Percentiles rank a stretch among this genome's conserved stretches.
These are phyloP conservation scores for Aspergillus kassunensis DNA, from an alignment of 495 filamentous ascomycete species.

Conservation along the genomic window DNA sequence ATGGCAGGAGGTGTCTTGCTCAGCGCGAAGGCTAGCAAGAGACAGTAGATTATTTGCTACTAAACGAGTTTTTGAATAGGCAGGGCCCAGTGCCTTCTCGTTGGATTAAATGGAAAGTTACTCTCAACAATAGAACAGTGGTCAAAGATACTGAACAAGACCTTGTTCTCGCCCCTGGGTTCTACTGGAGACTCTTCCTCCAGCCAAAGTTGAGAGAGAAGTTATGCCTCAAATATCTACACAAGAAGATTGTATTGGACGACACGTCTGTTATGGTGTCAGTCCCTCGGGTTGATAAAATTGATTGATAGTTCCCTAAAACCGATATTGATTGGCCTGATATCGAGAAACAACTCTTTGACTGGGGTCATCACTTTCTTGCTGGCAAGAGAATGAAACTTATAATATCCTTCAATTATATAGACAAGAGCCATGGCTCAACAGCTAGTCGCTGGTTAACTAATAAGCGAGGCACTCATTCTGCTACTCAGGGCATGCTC, in stretches of 20 bases:
- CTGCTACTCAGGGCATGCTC: too few species aligned
- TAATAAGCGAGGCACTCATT: too few species aligned
- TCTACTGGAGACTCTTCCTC: neutral
- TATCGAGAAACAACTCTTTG: conserved; percentile 19
- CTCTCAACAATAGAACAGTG: neutral
- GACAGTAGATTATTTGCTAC: neutral
- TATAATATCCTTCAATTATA: too few species aligned
- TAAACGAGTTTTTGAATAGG: conserved; percentile 3
- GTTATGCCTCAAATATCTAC: neutral
- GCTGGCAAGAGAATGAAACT: too few species aligned
- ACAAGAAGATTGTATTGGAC: neutral
- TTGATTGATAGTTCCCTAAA: neutral
- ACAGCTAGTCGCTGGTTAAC: too few species aligned
- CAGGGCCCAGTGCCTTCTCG: too few species aligned
- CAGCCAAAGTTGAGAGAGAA: neutral
- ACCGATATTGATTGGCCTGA: conserved; percentile 19
- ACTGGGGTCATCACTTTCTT: too few species aligned
- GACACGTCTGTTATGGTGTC: neutral
- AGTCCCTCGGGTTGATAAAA: neutral
- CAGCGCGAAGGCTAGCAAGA: neutral
- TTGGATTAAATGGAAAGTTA: neutral
- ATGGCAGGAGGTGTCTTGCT: neutral
- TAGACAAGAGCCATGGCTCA: too few species aligned
- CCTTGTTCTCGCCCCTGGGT: neutral
- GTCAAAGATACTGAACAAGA: neutral